Evolutionary conservation across 2,329 filamentous ascomycete species (phyloP).

Genomic region (Seiridium cupressi): DNA sequence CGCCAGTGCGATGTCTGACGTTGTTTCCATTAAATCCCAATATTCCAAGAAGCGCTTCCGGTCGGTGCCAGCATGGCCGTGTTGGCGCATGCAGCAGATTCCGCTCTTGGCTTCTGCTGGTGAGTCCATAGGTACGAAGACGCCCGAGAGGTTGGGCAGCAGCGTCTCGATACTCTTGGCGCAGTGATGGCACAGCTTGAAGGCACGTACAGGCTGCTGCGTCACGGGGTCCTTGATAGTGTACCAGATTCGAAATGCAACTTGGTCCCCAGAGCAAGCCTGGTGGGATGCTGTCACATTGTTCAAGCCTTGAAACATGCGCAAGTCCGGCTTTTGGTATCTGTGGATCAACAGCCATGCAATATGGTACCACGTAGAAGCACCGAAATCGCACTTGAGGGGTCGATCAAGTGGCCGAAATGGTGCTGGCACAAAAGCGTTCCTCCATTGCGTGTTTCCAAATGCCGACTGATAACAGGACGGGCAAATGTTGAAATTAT

Average conservation of each 20-base stretch:
- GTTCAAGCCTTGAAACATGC: conserved; percentile 68
- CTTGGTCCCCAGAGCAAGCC: conserved; percentile 57
- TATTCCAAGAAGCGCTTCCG: conserved; percentile 56
- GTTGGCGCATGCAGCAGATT: conserved; percentile 68
- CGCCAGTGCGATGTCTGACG: conserved; percentile 49
- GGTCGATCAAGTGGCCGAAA: conserved; percentile 54
- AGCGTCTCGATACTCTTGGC: conserved; percentile 69
- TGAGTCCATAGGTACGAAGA: conserved; percentile 57
- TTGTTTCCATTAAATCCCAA: conserved; percentile 59
- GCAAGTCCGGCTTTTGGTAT: conserved; percentile 62
- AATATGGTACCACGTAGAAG: conserved; percentile 75
- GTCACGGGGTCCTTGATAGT: conserved; percentile 69
- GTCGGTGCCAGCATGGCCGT: conserved; percentile 31
- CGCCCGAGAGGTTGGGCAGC: conserved; percentile 68
- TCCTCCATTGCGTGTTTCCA: conserved; percentile 63
- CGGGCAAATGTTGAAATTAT: conserved; percentile 78
- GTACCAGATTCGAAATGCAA: conserved; percentile 67
- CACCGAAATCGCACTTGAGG: conserved; percentile 76
- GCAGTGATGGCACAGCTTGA: conserved; percentile 74
- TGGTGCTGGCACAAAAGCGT: conserved; percentile 62
- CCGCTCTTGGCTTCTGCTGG: conserved; percentile 45
- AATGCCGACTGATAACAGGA: conserved; percentile 74
- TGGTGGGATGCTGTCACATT: conserved; percentile 55
- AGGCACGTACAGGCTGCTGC: conserved; percentile 62
- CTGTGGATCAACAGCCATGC: conserved; percentile 81